A percentile compares a stretch with the other conserved stretches of the same genome.
Conservation (phyloP, 305 asterid genomes). For the Solanum aculeatissimum region DNA sequence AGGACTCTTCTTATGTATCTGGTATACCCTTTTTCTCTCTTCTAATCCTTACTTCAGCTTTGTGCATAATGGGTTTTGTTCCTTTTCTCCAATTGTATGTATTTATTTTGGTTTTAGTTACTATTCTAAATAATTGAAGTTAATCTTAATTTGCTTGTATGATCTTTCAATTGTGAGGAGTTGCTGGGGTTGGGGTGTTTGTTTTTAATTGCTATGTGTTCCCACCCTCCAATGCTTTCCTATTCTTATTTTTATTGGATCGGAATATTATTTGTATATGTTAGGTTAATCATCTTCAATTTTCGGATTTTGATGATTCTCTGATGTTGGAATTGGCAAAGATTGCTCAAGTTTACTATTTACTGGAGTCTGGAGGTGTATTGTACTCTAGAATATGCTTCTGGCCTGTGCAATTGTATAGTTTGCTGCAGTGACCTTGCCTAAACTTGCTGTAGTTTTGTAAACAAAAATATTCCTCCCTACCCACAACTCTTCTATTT, state of each 20-base stretch:
- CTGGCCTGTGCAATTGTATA: neutral
- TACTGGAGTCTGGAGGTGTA: neutral
- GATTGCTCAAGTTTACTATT: neutral
- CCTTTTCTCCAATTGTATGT: neutral
- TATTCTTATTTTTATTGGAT: neutral
- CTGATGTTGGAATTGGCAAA: neutral
- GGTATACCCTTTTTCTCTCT: conserved; percentile 25
- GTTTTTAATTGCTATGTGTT: neutral
- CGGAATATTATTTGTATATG: neutral
- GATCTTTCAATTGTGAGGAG: neutral
- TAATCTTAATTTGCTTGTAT: neutral
- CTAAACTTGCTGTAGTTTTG: neutral
- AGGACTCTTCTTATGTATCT: conserved; percentile 73
- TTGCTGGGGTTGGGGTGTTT: neutral
- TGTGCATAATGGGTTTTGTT: neutral
- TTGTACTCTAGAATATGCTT: neutral
- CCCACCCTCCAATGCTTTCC: neutral
- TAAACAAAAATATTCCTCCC: neutral
- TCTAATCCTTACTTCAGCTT: neutral
- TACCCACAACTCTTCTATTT: neutral
- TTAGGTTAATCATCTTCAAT: neutral
- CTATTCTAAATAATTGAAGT: neutral
- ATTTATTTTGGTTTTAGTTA: neutral
- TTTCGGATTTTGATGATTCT: neutral
- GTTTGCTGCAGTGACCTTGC: neutral